These are phyloP conservation scores for Chamaecrista fasciculata DNA, from an alignment of 306 rosid genomes.

Conservation along the genomic window DNA sequence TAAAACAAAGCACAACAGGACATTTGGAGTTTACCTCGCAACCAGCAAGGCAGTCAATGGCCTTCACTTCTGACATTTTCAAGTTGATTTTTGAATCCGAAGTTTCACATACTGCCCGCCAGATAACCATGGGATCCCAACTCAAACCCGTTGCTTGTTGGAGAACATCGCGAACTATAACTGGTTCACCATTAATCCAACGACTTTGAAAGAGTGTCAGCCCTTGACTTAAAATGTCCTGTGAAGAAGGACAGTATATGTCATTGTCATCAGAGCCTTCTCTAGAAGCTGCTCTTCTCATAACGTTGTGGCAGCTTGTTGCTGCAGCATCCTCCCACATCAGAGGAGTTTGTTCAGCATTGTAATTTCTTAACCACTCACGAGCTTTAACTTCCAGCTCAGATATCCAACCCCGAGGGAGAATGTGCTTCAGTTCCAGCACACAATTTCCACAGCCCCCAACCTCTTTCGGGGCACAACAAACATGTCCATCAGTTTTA, in stretches of 20 bases:
- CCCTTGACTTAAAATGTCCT: conserved; percentile 36
- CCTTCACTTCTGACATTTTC: conserved; percentile 69
- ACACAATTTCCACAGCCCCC: conserved; percentile 65
- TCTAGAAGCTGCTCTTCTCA: conserved; percentile 53
- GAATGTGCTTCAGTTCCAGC: conserved; percentile 61
- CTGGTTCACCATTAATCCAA: conserved; percentile 72
- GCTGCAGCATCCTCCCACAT: conserved; percentile 27
- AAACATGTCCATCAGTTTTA: conserved; percentile 47
- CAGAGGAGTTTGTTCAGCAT: conserved; percentile 18
- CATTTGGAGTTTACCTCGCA: conserved; percentile 63
- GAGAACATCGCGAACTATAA: conserved; percentile 70
- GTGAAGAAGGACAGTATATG: conserved; percentile 52
- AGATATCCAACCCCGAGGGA: conserved; percentile 63
- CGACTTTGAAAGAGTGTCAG: conserved; percentile 51
- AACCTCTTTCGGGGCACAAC: conserved; percentile 57
- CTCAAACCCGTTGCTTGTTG: conserved; percentile 70
- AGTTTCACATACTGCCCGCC: conserved; percentile 78
- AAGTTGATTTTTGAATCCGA: conserved; percentile 42
- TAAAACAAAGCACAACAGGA: conserved; percentile 13
- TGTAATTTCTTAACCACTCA: conserved; percentile 24
- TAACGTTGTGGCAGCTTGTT: conserved; percentile 26
- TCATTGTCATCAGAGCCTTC: conserved; percentile 43
- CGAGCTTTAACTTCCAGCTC: conserved; percentile 53
- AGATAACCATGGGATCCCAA: conserved; percentile 94
- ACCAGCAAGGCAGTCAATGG: conserved; percentile 81